Base-by-base conservation (phyloP, 805 yeast species). In the Diddensiella transvaalensis region DNA sequence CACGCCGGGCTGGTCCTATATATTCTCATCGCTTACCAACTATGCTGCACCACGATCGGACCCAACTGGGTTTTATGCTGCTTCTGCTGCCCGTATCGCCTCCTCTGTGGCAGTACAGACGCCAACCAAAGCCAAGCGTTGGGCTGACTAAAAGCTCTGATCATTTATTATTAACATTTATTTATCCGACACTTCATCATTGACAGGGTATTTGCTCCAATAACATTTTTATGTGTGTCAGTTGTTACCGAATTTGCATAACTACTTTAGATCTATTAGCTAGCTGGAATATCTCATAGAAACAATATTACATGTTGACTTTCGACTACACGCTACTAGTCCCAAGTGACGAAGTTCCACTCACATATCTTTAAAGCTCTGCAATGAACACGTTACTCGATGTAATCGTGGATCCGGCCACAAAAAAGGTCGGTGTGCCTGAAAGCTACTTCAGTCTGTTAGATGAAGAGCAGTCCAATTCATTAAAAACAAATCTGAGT, bases 1-100 rank as follows among this genome's bases (percentile, higher is more conserved):
- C 24, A 91, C 97, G 0, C 89, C 90, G 6, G 89, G 90, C 37
- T 87, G 96, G 89, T 73, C 82, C 8, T 85, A 87, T 61, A 73
- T 85, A 0, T 74, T 79, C 52, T 71, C 78, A 11, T 81, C 88
- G 17, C 72, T 70, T 41, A 69, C 75, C 41, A 91, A 91, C 67
- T 77, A 72, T 57, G 97, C 93, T 0, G 60, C 85, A 0, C 49
- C 83, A 78, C 49, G 39, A 47, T 50, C 62, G 19, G 33, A 44
- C 15, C 63, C 63, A 8, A 51, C 58, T 11, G 49, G 43, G 18
- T 57, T 37, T 44, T 60, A 60, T 37, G 49, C 51, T 13, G 63
- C 63, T 37, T 44, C 46, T 22, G 54, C 52, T 2, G 54, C 37
- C 19, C 5, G 11, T 11, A 40, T 44, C 24, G 52, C 54, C 2